phyloP scores from a whole-genome alignment of 768 basidiomycete genomes.

The Strobilomyces echinocephalus region DNA sequence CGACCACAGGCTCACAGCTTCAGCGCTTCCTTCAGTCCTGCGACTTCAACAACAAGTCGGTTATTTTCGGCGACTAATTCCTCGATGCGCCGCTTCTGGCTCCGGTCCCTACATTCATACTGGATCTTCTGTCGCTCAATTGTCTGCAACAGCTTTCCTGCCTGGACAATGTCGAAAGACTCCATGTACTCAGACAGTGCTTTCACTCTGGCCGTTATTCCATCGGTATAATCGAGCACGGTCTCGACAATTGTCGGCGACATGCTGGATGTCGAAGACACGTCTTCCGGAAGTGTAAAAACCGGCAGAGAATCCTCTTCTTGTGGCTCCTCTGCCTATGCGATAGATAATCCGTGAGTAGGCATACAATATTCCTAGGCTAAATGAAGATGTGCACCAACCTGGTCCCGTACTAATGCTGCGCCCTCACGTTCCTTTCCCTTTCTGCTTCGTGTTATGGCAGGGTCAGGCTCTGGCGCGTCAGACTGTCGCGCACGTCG shows the following conservation, averaged over 20 bases:
- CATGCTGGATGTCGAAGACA: conserved; percentile 7
- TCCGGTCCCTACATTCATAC: conserved; percentile 20
- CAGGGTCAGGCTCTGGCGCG: neutral
- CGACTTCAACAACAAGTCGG: conserved; percentile 11
- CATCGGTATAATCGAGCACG: conserved; percentile 22
- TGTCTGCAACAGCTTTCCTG: conserved; percentile 10
- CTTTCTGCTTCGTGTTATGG: conserved; percentile 16
- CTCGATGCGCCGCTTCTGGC: conserved; percentile 21
- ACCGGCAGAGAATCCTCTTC: conserved; percentile 21
- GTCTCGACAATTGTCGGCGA: conserved; percentile 27
- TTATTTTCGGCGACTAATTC: conserved; percentile 19
- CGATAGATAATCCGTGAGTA: neutral
- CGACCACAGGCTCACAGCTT: conserved; percentile 8
- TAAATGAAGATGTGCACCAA: conserved; percentile 10
- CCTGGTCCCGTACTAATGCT: conserved; percentile 2
- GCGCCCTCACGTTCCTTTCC: conserved; percentile 25
- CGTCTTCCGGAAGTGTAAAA: conserved; percentile 13
- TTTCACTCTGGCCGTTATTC: conserved; percentile 21
- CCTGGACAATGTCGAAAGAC: conserved; percentile 23
- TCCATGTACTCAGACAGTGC: conserved; percentile 23
- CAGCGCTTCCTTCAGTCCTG: conserved; percentile 14
- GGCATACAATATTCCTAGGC: neutral
- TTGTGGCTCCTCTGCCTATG: conserved; percentile 1
- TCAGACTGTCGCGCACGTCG: conserved; percentile 6
- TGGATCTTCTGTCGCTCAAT: conserved; percentile 23